Evolutionary conservation across 371 early-diverging fungal genomes (phyloP), one percentile per base, ranked within the genome.

Genomic region (Astathelohania contejeani): DNA sequence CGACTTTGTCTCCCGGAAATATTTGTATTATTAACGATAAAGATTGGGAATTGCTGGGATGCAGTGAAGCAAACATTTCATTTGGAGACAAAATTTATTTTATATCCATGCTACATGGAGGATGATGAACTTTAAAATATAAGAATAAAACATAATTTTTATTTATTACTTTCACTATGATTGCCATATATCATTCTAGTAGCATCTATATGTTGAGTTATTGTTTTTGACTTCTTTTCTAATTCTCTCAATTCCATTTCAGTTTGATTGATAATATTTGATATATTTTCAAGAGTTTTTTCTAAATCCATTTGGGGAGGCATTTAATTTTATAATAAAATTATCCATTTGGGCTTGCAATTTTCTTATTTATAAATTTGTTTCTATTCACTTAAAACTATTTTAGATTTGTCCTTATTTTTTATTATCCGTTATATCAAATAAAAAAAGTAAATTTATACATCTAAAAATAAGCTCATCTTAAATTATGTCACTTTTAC

Each of bases 81-180:
- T 16, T 26, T 24, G 44, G 32, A n/a, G 27, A 56, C 4, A 19
- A 45, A 1, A 54, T 60, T 6, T 42, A 54, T 7, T 39, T 65
- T 35, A 59, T 65, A 9, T 60, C 60, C 9, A 58, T 60, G 23
- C 24, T 65, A 20, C 65, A 65, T 37, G 65, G 60, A 12, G 65
- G 65, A 40, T 65, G 35, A 60, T 18, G 18, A 29, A 12, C 1
- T 18, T 50, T 47, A 43, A 38, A 44, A 52, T 47, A 35, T 60
- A 55, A 22, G 18, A 53, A 12, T 35, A 12, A 7, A 9, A 46
- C 2, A n/a, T 19, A n/a, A 45, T 2, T 7, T 47, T 27, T 53
- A 12, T 26, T n/a, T n/a, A n/a, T n/a, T n/a, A n/a, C n/a, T n/a
- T n/a, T n/a, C n/a, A n/a, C n/a, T n/a, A n/a, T n/a, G n/a, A n/a